Evolutionary conservation across 2,329 filamentous ascomycete genomes (phyloP).

Genomic region (Chaetomium strumarium): DNA sequence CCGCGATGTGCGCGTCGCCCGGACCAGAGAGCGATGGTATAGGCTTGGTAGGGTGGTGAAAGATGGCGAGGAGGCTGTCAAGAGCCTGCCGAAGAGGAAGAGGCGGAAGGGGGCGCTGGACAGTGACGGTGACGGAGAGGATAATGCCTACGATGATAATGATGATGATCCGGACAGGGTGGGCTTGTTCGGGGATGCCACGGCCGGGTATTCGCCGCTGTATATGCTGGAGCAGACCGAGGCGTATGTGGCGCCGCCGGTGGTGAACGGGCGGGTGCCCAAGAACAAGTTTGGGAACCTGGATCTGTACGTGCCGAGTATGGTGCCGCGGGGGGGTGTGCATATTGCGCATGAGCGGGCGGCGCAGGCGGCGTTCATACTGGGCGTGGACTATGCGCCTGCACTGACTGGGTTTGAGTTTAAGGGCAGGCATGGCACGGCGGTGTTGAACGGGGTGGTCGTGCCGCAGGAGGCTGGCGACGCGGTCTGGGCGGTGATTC

Average conservation of each 20-base stretch:
- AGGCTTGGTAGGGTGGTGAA: conserved; percentile 76
- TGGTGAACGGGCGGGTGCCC: conserved; percentile 69
- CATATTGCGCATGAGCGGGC: conserved; percentile 61
- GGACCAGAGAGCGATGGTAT: conserved; percentile 86
- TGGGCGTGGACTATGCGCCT: conserved; percentile 81
- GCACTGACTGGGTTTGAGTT: conserved; percentile 90
- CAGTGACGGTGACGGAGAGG: conserved; percentile 40
- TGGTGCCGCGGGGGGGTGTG: conserved; percentile 77
- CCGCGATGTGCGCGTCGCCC: conserved; percentile 69
- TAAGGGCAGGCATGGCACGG: conserved; percentile 77
- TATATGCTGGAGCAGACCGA: conserved; percentile 63
- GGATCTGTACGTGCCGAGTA: conserved; percentile 84
- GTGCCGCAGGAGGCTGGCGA: conserved; percentile 67
- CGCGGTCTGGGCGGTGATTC: conserved; percentile 64
- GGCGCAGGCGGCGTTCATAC: conserved; percentile 62
- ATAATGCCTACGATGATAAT: conserved; percentile 37
- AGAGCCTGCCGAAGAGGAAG: conserved; percentile 56
- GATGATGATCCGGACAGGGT: conserved; percentile 32
- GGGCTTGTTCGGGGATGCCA: conserved; percentile 26
- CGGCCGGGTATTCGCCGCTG: conserved; percentile 46
- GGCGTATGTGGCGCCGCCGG: conserved; percentile 67
- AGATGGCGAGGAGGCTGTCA: conserved; percentile 72
- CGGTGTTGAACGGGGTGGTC: conserved; percentile 71
- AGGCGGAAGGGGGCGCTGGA: conserved; percentile 28
- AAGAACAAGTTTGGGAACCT: conserved; percentile 94